Evolutionary conservation across 2,329 filamentous ascomycete species (phyloP), one percentile per base, ranked within the genome.

Genomic region (Stemphylium beticola): DNA sequence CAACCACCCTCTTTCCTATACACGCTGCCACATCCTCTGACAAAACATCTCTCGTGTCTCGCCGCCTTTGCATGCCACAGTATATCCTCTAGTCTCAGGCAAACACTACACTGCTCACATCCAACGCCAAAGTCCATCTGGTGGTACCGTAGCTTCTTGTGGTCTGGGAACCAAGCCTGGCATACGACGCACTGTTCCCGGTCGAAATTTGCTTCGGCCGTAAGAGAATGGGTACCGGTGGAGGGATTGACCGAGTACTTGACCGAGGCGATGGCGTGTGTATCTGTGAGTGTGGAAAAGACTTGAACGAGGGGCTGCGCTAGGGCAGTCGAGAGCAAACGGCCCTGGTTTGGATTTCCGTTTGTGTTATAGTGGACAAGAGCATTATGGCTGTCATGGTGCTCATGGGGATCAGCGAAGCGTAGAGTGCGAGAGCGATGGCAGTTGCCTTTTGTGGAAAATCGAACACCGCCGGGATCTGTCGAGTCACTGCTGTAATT

Each of bases 41-140:
- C 60, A 56, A 68, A 69, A 45, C 65, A 69, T 18, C 65, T 41
- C 3, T 61, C 55, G 57, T 68, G 64, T 20, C 46, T 37, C 4
- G 45, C 47, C 12, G 49, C 54, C 4, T 53, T 55, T 2, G 48
- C 65, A 53, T 68, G 66, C 47, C 49, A 65, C 2, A 22, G 12
- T 4, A 50, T 41, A 18, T 63, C 60, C 18, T 68, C 65, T 22
- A 38, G 39, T 29, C 55, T 54, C 49, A 69, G 48, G 40, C 64
- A 68, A 8, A 62, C 6, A 2, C 41, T 43, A 33, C 66, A 66
- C 1, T 50, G 20, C 24, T 69, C 61, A 18, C 65, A 68, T 12
- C 59, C 61, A 9, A 56, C 31, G 0, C 57, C 53, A 17, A 56
- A 58, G 11, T 68, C 62, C 24, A 39, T 48, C 29, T 46, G 45